Conservation (phyloP, 331 rosid genomes). For the Malus hybrid region DNA sequence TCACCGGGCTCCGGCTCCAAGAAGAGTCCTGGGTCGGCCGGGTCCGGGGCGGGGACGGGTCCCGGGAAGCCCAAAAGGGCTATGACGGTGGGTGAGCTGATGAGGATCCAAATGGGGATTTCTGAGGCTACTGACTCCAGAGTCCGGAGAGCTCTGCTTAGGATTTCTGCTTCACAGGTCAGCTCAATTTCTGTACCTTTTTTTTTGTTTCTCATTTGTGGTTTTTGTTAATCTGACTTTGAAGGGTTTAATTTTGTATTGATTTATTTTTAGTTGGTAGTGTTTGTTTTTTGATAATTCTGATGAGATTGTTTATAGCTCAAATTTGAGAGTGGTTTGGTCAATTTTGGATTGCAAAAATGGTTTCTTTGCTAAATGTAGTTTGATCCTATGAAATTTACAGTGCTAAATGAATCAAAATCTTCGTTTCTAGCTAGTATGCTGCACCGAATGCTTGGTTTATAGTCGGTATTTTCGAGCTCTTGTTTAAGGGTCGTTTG, state of each 20-base stretch:
- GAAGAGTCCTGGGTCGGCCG: conserved; percentile 64
- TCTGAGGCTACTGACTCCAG: conserved; percentile 80
- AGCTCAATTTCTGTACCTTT: neutral
- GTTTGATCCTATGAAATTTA: conserved; percentile 7
- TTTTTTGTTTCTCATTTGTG: neutral
- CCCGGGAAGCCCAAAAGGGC: conserved; percentile 62
- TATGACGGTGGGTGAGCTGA: conserved; percentile 81
- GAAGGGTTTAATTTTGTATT: neutral
- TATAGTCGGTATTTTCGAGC: neutral
- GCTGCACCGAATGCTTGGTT: neutral
- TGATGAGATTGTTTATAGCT: neutral
- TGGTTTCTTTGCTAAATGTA: neutral
- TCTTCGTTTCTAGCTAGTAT: neutral
- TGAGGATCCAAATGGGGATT: conserved; percentile 87
- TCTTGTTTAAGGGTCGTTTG: neutral
- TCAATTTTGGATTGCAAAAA: neutral
- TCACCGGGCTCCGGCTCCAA: conserved; percentile 79
- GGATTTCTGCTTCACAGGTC: conserved; percentile 92
- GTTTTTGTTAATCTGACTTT: neutral
- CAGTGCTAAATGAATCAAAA: neutral
- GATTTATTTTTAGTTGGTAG: neutral
- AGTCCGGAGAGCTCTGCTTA: conserved; percentile 71
- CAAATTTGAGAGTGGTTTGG: neutral
- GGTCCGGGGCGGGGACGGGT: conserved; percentile 20
- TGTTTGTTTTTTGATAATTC: neutral